Base-by-base conservation (phyloP, 148 eudicot species). In the Silene uniflora region DNA sequence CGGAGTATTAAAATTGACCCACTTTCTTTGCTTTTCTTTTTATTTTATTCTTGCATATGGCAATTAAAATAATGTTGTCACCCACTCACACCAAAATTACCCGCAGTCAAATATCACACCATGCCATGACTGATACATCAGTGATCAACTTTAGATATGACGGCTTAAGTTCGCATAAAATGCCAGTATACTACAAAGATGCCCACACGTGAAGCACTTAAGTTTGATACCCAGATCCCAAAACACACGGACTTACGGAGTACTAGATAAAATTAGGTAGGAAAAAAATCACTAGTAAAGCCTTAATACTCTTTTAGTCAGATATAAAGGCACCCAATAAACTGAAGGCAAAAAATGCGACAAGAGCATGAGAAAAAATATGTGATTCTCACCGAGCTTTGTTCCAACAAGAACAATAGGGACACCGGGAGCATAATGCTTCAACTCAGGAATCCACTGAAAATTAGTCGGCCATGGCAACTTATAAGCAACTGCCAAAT, bases 371-470 rank as follows among this genome's bases (percentile, higher is more conserved):
- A 18, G 59, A 78, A 59, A 44, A 74, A 62, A 58, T 25, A 73
- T 58, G 14, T 68, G 65, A 63, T 82, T 61, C 98, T 89, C 75
- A 94, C 98, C 98, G 54, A 94, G 91, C 78, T 94, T 94, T 69
- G 98, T 94, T 73, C 98, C 98, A 77, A 94, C 98, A 80, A 94
- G 93, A 84, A 94, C 89, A 46, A 94, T 94, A 63, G 98, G 98
- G 74, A 94, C 96, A 55, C 98, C 98, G 61, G 98, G 98, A 67
- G 98, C 98, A 81, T 94, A 94, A 83, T 94, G 98, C 89, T 91
- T 90, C 93, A 94, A 88, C 83, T 94, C 98, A 4, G 98, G 97
- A 76, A 94, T 94, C 98, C 98, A 94, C 98, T 94, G 91, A 46
- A 84, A 81, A 77, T 62, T 46, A 75, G 72, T 70, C 61, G 54